Conservation (phyloP, 768 basidiomycete genomes). For the Cystofilobasidium ferigula region DNA sequence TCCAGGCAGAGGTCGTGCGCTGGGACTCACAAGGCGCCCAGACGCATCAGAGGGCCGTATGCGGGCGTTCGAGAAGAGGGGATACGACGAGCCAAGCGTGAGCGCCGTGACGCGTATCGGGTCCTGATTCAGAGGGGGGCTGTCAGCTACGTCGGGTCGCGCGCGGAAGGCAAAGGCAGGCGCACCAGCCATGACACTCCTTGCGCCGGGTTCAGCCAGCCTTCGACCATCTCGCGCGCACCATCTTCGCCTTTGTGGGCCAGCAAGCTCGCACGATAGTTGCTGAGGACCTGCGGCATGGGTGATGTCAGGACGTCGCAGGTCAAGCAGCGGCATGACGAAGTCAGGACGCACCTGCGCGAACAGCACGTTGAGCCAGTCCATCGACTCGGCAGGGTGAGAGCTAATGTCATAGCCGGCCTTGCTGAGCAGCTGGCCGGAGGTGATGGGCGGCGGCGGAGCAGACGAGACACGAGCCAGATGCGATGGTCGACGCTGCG, state of each 20-base stretch:
- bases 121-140: constrained; percentile 47
- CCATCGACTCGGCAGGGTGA: constrained; percentile 56
- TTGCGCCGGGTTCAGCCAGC: constrained; percentile 65
- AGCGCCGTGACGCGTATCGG: constrained; percentile 75
- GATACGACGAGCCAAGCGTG: constrained; percentile 54
- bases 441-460: constrained; percentile 34
- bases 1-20: not conserved
- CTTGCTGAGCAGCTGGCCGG: constrained; percentile 36
- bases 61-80: constrained; percentile 60
- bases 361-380: constrained; percentile 82
- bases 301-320: too few relatives aligned
- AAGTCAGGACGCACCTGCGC: constrained; percentile 52
- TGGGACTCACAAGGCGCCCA: constrained; percentile 37
- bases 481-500: constrained; percentile 20
- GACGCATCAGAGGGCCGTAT: constrained; percentile 43
- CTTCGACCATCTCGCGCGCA: constrained; percentile 65
- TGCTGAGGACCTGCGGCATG: constrained; percentile 21
- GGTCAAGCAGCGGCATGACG: not conserved
- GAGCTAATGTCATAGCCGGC: constrained; percentile 40
- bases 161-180: not conserved
- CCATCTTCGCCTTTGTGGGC: constrained; percentile 73
- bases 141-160: not conserved
- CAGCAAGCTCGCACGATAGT: constrained; percentile 54
- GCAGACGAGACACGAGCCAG: constrained; percentile 28
- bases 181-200: constrained; percentile 42